Evolutionary conservation across 768 basidiomycete species (phyloP).

Genomic region (Pholiota molesta): DNA sequence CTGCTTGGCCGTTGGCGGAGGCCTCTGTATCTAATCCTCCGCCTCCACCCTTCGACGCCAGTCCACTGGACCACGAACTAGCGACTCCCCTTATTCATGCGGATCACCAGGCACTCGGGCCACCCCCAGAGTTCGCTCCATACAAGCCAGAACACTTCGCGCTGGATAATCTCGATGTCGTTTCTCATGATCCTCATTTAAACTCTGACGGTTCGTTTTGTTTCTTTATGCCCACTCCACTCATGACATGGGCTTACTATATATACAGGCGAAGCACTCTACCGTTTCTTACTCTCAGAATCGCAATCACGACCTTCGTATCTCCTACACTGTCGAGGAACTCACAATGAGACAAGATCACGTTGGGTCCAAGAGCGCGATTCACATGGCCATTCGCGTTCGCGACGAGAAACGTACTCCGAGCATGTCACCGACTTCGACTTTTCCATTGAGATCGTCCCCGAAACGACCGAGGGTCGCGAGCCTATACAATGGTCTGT

Average conservation of each 20-base stretch:
- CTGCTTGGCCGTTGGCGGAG: not conserved
- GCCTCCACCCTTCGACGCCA: not conserved
- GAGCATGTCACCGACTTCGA: slow-evolving; percentile 70
- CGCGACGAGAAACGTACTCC: slow-evolving; percentile 52
- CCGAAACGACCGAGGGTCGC: slow-evolving; percentile 15
- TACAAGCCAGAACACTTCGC: slow-evolving; percentile 11
- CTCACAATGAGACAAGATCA: slow-evolving; percentile 55
- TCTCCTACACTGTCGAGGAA: slow-evolving; percentile 53
- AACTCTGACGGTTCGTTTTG: slow-evolving; percentile 57
- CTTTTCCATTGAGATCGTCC: slow-evolving; percentile 59
- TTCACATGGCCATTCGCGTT: slow-evolving; percentile 35
- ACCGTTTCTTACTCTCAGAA: slow-evolving; percentile 70
- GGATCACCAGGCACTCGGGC: not conserved
- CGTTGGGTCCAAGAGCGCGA: slow-evolving; percentile 45
- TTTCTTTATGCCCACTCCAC: not conserved
- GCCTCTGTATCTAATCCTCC: not conserved
- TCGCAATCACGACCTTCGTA: slow-evolving; percentile 50
- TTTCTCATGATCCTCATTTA: slow-evolving; percentile 73
- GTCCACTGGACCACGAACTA: not conserved
- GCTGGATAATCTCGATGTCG: slow-evolving; percentile 3
- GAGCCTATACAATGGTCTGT: slow-evolving; percentile 58
- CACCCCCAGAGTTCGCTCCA: slow-evolving; percentile 11
- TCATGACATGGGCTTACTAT: not conserved
- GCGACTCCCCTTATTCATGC: not conserved
- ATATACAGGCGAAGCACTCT: slow-evolving; percentile 56